Evolutionary conservation across 2,329 filamentous ascomycete genomes (phyloP), one percentile per base, ranked within the genome.

Genomic region (Aspergillus thermomutatus): DNA sequence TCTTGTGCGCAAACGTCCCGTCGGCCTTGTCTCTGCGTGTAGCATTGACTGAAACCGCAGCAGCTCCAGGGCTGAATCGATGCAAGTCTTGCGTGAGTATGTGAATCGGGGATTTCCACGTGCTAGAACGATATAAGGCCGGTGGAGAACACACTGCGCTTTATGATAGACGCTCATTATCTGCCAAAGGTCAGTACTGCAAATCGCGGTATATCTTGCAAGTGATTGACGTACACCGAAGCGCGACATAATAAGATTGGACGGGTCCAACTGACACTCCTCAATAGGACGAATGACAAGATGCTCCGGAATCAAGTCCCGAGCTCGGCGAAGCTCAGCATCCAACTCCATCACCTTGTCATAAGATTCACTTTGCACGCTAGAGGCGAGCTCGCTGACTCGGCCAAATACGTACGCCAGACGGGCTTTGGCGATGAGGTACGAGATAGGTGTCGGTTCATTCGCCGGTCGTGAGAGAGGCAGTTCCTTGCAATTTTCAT

Each of bases 111-210:
- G 80, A 65, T 93, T 94, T 57, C 89, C 84, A 49, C 89, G 82
- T 4, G 92, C 90, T 57, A 87, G 84, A n/a, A 84, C 80, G 56
- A 96, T 82, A 71, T 94, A 97, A 61, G 92, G 92, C 51, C 92
- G 84, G 72, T 99, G 94, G 41, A 99, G 82, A 23, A 96, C 84
- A 66, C 91, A 95, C 66, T 96, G 83, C 19, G 92, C 89, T 75
- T 96, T 96, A 61, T 95, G 87, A 69, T 92, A 96, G 4, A 97
- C 77, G 50, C 94, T 87, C 60, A 94, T 90, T 31, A 97, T 64
- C 74, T 76, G 49, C 11, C 45, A 49, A 47, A 11, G 9, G 46
- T 65, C 47, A 67, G 62, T 50, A 50, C 27, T 37, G 27, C 53
- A 19, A 26, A 31, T 21, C 26, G 31, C 19, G 19, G 3, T 11